These are phyloP conservation scores for Oehlia diaphana DNA, from an alignment of 192 early-diverging fungal genomes.

Conservation along the genomic window DNA sequence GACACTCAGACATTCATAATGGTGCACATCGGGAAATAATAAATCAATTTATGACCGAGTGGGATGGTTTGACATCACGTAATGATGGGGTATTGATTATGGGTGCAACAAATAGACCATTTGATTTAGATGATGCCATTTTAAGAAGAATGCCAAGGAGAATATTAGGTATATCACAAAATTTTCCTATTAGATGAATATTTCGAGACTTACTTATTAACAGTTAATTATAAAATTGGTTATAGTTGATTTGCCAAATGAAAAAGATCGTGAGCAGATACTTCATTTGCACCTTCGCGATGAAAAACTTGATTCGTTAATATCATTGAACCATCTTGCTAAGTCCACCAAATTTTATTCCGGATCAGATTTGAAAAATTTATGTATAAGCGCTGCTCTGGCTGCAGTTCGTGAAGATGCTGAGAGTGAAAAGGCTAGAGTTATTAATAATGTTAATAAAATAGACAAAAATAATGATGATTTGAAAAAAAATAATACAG, in stretches of 20 bases:
- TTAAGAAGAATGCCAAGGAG: constrained; percentile 88
- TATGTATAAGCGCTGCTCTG: constrained; percentile 86
- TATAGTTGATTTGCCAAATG: constrained; percentile 82
- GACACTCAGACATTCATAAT: constrained; percentile 37
- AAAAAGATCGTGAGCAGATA: constrained; percentile 73
- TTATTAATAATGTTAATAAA: constrained; percentile 12
- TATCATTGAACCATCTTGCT: constrained; percentile 67
- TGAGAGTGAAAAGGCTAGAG: constrained; percentile 42
- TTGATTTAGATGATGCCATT: constrained; percentile 96
- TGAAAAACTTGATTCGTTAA: constrained; percentile 63
- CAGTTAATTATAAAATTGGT: neutral
- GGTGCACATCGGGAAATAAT: constrained; percentile 76
- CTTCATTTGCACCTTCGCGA: constrained; percentile 74
- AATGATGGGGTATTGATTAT: constrained; percentile 83
- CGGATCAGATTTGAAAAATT: constrained; percentile 93
- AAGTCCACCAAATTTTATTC: constrained; percentile 78
- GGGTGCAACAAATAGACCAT: constrained; percentile 95
- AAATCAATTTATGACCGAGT: constrained; percentile 97
- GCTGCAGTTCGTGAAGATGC: constrained; percentile 63
- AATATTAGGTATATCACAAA: constrained; percentile 60
- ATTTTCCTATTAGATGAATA: neutral
- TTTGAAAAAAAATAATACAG: neutral
- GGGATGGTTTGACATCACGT: constrained; percentile 81
- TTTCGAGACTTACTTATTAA: neutral
- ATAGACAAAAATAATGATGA: neutral